These are phyloP conservation scores for Kitagawia praeruptora DNA, from an alignment of 129 eudicot species.

Conservation along the genomic window DNA sequence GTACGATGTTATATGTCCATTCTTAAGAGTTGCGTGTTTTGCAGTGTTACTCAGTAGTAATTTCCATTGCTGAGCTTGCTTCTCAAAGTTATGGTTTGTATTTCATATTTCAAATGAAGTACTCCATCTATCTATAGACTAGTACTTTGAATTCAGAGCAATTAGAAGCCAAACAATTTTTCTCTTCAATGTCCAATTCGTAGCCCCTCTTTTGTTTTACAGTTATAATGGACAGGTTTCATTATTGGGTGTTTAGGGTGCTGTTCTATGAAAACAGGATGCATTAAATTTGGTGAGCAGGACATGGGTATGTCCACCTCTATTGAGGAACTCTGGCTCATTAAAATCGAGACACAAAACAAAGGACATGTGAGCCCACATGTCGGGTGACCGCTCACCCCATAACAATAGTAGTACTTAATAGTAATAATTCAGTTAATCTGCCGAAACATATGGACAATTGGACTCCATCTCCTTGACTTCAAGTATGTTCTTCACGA, in stretches of 20 bases:
- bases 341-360: not conserved
- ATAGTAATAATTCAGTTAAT: not conserved
- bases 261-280: not conserved
- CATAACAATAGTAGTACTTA: not conserved
- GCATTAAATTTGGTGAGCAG: not conserved
- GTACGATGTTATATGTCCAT: too few species aligned
- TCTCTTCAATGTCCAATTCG: too few species aligned
- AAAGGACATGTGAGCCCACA: slow-evolving; percentile 8
- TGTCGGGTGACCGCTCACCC: slow-evolving; percentile 15
- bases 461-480: not conserved
- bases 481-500: not conserved
- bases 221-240: not conserved
- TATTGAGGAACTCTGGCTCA: not conserved
- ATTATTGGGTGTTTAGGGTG: not conserved
- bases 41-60: not conserved
- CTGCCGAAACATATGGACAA: not conserved
- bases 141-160: too few species aligned
- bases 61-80: not conserved
- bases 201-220: too few species aligned
- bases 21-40: too few species aligned
- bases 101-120: too few species aligned
- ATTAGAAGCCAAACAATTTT: too few species aligned
- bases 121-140: too few species aligned
- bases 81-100: not conserved
- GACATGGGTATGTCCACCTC: not conserved